Base-by-base conservation (phyloP, 495 filamentous ascomycete species). In the Aspergillus coremiiformis region DNA sequence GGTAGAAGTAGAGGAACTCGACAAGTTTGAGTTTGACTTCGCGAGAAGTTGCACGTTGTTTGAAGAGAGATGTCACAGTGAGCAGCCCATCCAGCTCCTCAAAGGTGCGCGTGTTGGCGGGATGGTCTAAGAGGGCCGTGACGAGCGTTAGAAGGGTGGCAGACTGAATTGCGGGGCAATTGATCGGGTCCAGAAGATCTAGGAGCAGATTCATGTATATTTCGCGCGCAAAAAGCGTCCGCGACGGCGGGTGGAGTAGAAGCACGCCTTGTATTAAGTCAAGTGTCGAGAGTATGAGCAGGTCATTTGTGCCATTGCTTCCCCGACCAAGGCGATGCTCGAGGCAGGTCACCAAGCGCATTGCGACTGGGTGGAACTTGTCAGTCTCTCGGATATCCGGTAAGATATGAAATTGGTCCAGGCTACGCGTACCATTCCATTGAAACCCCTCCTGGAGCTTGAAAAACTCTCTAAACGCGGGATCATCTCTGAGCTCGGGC, bases 1-100 rank as follows among this genome's bases (percentile, higher is more conserved):
- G 82, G 67, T 97, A 98, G 69, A 96, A 96, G 70, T 97, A 95
- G 5, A 98, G 71, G 65, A 98, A 96, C 63, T 98, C 93, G 52
- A 96, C 84, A 9, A 95, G 78, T 60, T 91, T 90, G 57, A 95
- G 80, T 67, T 94, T 96, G 51, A 98, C 92, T 55, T 91, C 88
- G 49, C 88, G 79, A 12, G 81, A 80, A 4, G 90, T 96, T 57
- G 81, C 78, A 30, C 87, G 82, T 53, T 79, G 82, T 66, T 94
- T 94, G 78, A 96, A 96, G 6, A 97, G 77, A 7, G 86, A 90
- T 20, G 92, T 95, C n/a, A 97, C 80, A 2, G 93, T 94, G 12
- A 94, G 78, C 1, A 98, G 79, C 27, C 93, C 93, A 66, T 96
- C 93, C n/a, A 95, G 83, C 47, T 74, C 75, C 71, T 98, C 93